Conservation (phyloP, 257 asterid genomes). For the Ligustrum vulgare region DNA sequence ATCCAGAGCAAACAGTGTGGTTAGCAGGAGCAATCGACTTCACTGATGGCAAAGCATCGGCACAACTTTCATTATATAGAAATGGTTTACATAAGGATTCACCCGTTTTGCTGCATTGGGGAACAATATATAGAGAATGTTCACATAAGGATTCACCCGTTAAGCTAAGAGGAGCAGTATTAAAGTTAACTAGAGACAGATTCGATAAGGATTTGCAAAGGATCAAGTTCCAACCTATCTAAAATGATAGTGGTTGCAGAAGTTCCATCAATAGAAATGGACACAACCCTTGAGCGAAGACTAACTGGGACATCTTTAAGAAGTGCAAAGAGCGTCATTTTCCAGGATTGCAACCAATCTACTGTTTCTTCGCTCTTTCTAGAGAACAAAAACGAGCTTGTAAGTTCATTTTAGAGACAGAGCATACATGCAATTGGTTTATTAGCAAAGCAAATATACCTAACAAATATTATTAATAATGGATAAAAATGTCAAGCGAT, state of each 20-base stretch:
- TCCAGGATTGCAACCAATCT: conserved; percentile 88
- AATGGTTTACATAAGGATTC: conserved; percentile 67
- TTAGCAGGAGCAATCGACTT: conserved; percentile 77
- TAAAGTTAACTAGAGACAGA: background rate
- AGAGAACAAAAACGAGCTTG: conserved; percentile 48
- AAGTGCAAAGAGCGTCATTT: conserved; percentile 65
- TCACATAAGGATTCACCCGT: conserved; percentile 68
- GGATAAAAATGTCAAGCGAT: background rate
- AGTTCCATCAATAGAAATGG: conserved; percentile 88
- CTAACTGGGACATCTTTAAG: conserved; percentile 68
- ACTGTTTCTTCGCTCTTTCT: conserved; percentile 73
- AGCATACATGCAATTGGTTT: conserved; percentile 4
- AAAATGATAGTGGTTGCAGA: conserved; percentile 85
- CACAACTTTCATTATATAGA: conserved; percentile 76
- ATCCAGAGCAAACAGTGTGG: conserved; percentile 87
- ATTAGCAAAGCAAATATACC: background rate
- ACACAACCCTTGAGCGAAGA: conserved; percentile 53
- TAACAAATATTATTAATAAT: background rate
- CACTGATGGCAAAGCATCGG: conserved; percentile 71
- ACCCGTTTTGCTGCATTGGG: conserved; percentile 54
- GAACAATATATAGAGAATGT: conserved; percentile 55
- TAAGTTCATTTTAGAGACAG: conserved; percentile 26
- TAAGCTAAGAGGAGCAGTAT: background rate
- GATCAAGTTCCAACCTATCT: conserved; percentile 48
- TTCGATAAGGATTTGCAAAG: background rate